Evolutionary conservation across 2,329 filamentous ascomycete genomes (phyloP), one percentile per base, ranked within the genome.

Genomic region (Aspergillus eucalypticola): DNA sequence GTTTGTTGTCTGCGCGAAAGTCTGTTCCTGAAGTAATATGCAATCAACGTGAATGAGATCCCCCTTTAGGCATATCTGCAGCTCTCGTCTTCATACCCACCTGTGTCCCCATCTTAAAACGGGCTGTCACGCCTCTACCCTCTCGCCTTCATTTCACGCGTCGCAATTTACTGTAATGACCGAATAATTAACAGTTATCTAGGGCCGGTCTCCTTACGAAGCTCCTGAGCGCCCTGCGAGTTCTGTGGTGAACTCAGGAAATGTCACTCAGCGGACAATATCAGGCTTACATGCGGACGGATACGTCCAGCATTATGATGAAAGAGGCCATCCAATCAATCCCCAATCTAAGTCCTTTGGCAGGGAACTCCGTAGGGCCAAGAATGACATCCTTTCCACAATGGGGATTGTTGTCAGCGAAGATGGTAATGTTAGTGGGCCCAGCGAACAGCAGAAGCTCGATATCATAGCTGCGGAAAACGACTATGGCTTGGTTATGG

Each of bases 371-470:
- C 71, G 77, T 53, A 75, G 78, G 67, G 80, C 81, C 0, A 81
- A 82, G 62, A 83, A 83, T 71, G 80, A 82, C 62, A 78, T 82
- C 32, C 72, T 82, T 15, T 78, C 78, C 21, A 81, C 78, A 8
- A 80, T 82, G 73, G 80, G 80, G 3, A 77, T 82, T 41, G 78
- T 81, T 41, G 76, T 79, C 60, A 78, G 76, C 56, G 75, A 78
- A 61, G 72, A 77, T 64, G 71, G 74, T 15, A 75, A 70, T 39
- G 59, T 71, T 25, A 69, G 67, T 56, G 66, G 68, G n/a, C 68
- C 72, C 35, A 74, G 72, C 58, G 76, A 79, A 60, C 70, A 73
- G 61, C 69, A 77, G 59, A 75, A 73, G 54, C 66, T 78, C 17
- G 71, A 75, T 32, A 67, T 71, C 42, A 72, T 79, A 46, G 70